Evolutionary conservation across 306 rosid species (phyloP).

Genomic region (Malus domestica): ASM211411v1 NC_041799.1:37307501-37308000

Average conservation of each 20-base stretch:
- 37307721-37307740: constrained; percentile 8
- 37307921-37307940: constrained; percentile 37
- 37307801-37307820: neutral
- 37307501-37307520: too few relatives aligned
- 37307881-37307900: neutral
- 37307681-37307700: neutral
- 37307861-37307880: constrained; percentile 5
- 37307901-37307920: constrained; percentile 30
- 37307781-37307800: neutral
- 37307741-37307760: neutral
- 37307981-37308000: too few relatives aligned
- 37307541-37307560: too few relatives aligned
- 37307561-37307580: too few relatives aligned
- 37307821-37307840: constrained; percentile 16
- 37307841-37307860: constrained; percentile 21
- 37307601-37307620: neutral
- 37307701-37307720: neutral
- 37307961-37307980: too few relatives aligned
- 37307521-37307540: too few relatives aligned
- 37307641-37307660: neutral
- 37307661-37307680: neutral
- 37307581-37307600: neutral
- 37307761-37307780: constrained; percentile 7
- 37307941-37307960: neutral
- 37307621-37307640: neutral